Evolutionary conservation across 805 yeast species (phyloP).

Genomic region (Suhomyces sp.): DNA sequence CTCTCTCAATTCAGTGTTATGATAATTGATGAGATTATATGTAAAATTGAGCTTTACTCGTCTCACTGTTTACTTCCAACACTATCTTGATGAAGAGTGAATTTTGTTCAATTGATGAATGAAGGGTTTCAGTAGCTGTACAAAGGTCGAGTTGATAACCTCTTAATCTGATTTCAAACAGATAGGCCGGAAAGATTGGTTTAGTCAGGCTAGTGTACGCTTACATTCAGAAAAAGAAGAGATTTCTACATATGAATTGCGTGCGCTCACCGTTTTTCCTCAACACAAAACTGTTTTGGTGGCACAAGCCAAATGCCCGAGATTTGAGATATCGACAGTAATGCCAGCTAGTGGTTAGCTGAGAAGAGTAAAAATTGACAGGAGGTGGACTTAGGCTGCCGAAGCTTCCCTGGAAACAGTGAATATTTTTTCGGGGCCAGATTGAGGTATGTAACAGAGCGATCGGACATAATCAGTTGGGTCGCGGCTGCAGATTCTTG

Average conservation of each 20-base stretch:
- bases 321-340: neutral
- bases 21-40: neutral
- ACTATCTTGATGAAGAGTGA: neutral
- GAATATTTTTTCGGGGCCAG: neutral
- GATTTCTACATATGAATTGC: neutral
- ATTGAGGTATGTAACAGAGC: neutral
- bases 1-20: neutral
- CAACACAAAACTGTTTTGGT: neutral
- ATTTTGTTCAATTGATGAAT: neutral
- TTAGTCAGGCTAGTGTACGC: neutral
- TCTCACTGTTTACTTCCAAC: neutral
- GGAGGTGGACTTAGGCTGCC: neutral
- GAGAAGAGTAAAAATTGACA: neutral
- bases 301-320: neutral
- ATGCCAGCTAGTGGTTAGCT: neutral
- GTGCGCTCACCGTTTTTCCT: neutral
- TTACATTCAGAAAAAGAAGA: neutral
- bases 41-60: neutral
- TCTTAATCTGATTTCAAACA: neutral
- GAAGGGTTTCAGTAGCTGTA: neutral
- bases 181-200: neutral
- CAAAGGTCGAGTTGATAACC: neutral
- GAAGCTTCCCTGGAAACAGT: neutral
- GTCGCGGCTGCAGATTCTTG: neutral
- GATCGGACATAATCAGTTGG: neutral